Base-by-base conservation (phyloP, 768 basidiomycete genomes). In the Daedalea quercina region DNA sequence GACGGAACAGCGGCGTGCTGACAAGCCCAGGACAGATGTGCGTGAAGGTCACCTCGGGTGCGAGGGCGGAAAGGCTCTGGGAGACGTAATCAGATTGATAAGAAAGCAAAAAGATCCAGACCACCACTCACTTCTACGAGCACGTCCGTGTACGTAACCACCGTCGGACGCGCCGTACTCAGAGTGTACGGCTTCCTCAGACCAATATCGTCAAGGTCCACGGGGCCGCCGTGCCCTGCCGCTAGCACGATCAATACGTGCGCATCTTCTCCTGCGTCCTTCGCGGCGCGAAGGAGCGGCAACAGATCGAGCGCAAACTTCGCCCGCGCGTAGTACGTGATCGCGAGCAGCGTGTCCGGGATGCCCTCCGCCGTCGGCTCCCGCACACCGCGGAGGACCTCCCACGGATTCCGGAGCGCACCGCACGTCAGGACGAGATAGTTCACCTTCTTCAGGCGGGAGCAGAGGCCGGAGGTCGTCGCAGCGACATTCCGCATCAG, bases 241-340 rank as follows among this genome's bases (percentile, higher is more conserved):
- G 60, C 65, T 22, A 80, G 57, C 0, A 82, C 69, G 1, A 72
- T 73, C 61, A 81, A 59, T 13, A 75, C 77, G 47, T 73, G 73
- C 19, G 73, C 77, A 46, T 79, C 74, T 53, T 80, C 76, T 2
- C 74, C 76, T 0, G 62, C 69, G 1, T 72, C 73, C 41, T 67
- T 68, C 8, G 79, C 80, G 22, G 65, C 71, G 47, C 65, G 64
- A 35, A 83, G 56, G 0, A 70, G 60, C 1, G 78, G 77, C 15
- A 76, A 40, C 3, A 81, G 63, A 23, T 77, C 76, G 17, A 68
- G 54, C 2, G 73, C 67, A 58, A 81, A 79, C 54, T 70, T 72
- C 76, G 73, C 78, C 37, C 80, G 64, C 19, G 74, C 66, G 58
- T 81, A 82, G 60, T 80, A 80, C 49, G 76, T 71, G 50, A 78